phyloP scores from a whole-genome alignment of 1,284 basidiomycete species.

The Agroathelia rolfsii region DNA sequence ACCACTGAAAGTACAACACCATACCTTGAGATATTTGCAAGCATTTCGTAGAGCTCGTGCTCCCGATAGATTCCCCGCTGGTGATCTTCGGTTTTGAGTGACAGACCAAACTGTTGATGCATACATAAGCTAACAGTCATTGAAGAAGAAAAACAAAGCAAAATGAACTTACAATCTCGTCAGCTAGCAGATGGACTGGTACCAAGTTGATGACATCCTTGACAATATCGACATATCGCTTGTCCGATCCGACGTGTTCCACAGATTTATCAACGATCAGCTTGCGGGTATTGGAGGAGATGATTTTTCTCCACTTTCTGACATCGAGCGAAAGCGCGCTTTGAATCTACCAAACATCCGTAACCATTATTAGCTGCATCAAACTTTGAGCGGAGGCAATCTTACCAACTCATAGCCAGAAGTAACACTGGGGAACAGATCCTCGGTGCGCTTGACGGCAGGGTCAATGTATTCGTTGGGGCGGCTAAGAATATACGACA shows the following conservation, averaged over 20 bases:
- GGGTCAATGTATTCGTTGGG: too few relatives aligned
- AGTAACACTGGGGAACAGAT: too few relatives aligned
- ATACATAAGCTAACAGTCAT: not conserved
- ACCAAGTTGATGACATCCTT: constrained; percentile 49
- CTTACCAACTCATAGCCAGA: too few relatives aligned
- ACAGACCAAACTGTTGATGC: constrained; percentile 47
- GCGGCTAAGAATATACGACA: too few relatives aligned
- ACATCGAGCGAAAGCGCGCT: too few relatives aligned
- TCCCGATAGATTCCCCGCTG: constrained; percentile 44
- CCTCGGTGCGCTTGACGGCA: too few relatives aligned
- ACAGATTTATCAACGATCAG: constrained; percentile 31
- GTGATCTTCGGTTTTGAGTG: constrained; percentile 48
- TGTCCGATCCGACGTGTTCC: constrained; percentile 21
- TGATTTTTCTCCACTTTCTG: too few relatives aligned
- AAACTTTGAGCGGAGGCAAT: too few relatives aligned
- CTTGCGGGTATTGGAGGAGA: constrained; percentile 22
- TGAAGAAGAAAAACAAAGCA: constrained; percentile 1
- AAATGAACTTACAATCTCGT: constrained; percentile 32
- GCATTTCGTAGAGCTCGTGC: constrained; percentile 41
- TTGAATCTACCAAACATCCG: too few relatives aligned
- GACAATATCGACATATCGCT: constrained; percentile 47
- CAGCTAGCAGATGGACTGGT: constrained; percentile 41
- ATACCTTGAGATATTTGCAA: constrained; percentile 30
- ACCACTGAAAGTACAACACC: not conserved
- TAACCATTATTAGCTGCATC: too few relatives aligned